Evolutionary conservation across 257 asterid genomes (phyloP).

Genomic region (Przewalskia tangutica): DNA sequence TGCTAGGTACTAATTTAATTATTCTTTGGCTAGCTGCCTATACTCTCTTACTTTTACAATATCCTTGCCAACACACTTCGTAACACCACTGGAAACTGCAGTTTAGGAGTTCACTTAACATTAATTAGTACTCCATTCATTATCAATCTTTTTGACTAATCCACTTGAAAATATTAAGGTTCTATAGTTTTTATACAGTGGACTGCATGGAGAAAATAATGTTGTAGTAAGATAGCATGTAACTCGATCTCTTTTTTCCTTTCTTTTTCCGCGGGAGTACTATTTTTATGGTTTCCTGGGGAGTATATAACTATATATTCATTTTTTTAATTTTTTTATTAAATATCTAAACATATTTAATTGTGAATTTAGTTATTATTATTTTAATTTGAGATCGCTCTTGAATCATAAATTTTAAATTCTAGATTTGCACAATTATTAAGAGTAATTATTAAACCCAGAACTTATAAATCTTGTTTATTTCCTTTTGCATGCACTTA

Average conservation of each 20-base stretch:
- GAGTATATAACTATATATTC: no score
- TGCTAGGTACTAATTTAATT: constrained; percentile 11
- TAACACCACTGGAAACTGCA: not conserved
- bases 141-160: not conserved
- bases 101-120: not conserved
- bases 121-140: not conserved
- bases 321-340: no score
- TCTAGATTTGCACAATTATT: no score
- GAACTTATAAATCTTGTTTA: not conserved
- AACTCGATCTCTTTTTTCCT: no score
- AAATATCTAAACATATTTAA: no score
- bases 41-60: not conserved
- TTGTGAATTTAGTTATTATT: no score
- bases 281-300: no score
- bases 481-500: not conserved
- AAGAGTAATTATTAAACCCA: not conserved
- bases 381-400: no score
- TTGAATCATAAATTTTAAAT: no score
- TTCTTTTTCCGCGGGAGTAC: no score
- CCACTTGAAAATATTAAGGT: not conserved
- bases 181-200: no score
- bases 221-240: no score
- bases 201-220: not conserved
- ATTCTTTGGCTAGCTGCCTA: not conserved
- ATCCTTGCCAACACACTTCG: not conserved